Conservation (phyloP, 495 filamentous ascomycete species). For the Tuber umbilicatum region DNA sequence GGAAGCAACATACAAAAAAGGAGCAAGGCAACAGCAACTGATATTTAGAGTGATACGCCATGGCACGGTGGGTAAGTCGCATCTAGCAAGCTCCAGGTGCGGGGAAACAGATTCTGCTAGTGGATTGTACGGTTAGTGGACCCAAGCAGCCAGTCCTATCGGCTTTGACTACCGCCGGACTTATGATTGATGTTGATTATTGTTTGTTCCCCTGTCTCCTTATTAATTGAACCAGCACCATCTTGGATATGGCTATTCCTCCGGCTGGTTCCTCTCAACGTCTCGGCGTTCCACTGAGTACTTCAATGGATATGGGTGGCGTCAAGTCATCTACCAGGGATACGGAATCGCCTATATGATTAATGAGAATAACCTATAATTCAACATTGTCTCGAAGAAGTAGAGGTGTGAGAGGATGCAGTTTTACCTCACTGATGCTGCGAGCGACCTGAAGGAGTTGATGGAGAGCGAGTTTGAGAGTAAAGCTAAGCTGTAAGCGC, state of each 20-base stretch:
- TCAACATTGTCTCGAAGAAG: slow-evolving; percentile 95
- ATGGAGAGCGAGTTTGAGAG: slow-evolving; percentile 75
- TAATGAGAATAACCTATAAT: slow-evolving; percentile 94
- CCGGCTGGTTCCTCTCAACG: slow-evolving; percentile 81
- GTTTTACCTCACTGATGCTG: slow-evolving; percentile 89
- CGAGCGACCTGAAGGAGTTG: slow-evolving; percentile 79
- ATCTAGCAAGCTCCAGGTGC: no score
- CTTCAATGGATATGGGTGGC: slow-evolving; percentile 99
- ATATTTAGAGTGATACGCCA: no score
- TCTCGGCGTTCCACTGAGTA: slow-evolving; percentile 89
- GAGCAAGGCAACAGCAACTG: no score
- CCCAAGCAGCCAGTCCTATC: no score
- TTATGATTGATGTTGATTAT: no score
- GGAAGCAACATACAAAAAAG: no score
- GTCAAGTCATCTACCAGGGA: slow-evolving; percentile 91
- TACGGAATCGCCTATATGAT: slow-evolving; percentile 99
- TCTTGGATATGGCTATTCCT: slow-evolving; percentile 60
- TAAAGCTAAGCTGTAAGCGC: slow-evolving; percentile 83
- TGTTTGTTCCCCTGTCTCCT: no score
- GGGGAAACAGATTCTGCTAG: no score
- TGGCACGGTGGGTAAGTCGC: no score
- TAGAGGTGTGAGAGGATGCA: slow-evolving; percentile 87
- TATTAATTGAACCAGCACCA: no score
- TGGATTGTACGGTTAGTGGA: no score
- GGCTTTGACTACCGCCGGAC: no score